Percentiles rank a stretch among this genome's conserved stretches.
phyloP scores from a whole-genome alignment of 2,329 filamentous ascomycete genomes.

The Trichophyton benhamiae region DNA sequence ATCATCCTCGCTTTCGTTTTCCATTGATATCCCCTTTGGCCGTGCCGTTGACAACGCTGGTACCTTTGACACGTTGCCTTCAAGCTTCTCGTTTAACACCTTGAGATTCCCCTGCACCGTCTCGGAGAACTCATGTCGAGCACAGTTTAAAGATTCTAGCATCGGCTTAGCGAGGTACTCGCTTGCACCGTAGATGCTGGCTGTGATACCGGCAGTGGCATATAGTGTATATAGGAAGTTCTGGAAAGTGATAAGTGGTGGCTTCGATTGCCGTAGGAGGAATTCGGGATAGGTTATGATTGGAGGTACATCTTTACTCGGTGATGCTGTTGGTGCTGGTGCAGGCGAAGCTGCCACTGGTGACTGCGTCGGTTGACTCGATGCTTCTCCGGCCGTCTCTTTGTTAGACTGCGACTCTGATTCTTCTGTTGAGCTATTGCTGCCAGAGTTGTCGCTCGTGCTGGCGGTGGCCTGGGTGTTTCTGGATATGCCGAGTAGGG shows the following conservation, averaged over 20 bases:
- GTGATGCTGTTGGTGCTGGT: conserved; percentile 8
- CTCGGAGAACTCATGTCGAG: conserved; percentile 45
- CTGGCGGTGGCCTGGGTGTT: conserved; percentile 21
- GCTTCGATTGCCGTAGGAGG: conserved; percentile 45
- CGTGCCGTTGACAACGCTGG: conserved; percentile 25
- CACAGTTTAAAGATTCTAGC: conserved; percentile 41
- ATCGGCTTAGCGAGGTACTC: conserved; percentile 49
- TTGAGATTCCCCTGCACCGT: conserved; percentile 42
- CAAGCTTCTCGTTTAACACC: conserved; percentile 45
- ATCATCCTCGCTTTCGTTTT: conserved; percentile 31
- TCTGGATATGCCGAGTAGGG: conserved; percentile 42
- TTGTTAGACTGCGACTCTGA: background rate
- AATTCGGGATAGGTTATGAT: conserved; percentile 59
- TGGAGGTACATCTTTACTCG: conserved; percentile 34
- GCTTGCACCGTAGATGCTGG: conserved; percentile 46
- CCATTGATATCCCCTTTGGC: conserved; percentile 15
- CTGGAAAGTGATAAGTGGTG: conserved; percentile 47
- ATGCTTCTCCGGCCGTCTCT: background rate
- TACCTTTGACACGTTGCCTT: conserved; percentile 40
- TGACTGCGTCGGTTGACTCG: background rate
- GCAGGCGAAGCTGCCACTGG: background rate
- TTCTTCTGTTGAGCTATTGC: conserved; percentile 4
- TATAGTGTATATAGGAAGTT: conserved; percentile 47
- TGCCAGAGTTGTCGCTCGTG: conserved; percentile 2
- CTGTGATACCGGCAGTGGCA: conserved; percentile 42